Evolutionary conservation across 805 yeast genomes (phyloP), one percentile per base, ranked within the genome.

Genomic region (Wickerhamomyces hampshirensis): DNA sequence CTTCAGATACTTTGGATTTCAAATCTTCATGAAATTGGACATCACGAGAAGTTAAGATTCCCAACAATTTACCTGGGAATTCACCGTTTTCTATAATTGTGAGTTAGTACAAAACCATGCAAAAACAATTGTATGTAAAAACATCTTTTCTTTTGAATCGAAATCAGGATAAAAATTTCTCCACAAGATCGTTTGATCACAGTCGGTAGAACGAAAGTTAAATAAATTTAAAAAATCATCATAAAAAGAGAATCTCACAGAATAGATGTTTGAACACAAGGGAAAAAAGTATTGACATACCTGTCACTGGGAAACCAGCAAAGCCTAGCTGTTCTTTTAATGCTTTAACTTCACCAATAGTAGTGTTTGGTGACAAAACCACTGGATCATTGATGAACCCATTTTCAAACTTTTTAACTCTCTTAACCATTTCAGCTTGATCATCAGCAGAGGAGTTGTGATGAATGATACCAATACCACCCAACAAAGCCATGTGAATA

Each of bases 121-220:
- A 31, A 13, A 21, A 14, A 13, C 16, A 3, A 19, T 15, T 37
- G 28, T 26, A 28, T n/a, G n/a, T n/a, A n/a, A n/a, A n/a, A n/a
- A n/a, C n/a, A n/a, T n/a, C n/a, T 12, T 13, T n/a, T 27, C 23
- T 7, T 18, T 26, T 31, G 30, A 44, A 46, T 43, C 28, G 12
- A 26, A 31, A 38, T 64, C 75, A 71, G 78, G 54, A 56, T 50
- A 60, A 55, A 56, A 62, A 52, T 48, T 60, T 81, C 53, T 88
- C 97, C 94, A 66, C 96, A 87, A 76, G 95, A 84, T 88, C 93
- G 95, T 83, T 80, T 80, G 93, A 84, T 83, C 95, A 66, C 60
- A 70, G 56, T 82, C 96, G 95, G 98, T 82, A 91, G 98, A 91
- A 91, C 98, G 98, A 91, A 91, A 91, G 98, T 91, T 88, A 85